Evolutionary conservation across 129 eudicot genomes (phyloP).

Genomic region (Gnaphalium uliginosum): DNA sequence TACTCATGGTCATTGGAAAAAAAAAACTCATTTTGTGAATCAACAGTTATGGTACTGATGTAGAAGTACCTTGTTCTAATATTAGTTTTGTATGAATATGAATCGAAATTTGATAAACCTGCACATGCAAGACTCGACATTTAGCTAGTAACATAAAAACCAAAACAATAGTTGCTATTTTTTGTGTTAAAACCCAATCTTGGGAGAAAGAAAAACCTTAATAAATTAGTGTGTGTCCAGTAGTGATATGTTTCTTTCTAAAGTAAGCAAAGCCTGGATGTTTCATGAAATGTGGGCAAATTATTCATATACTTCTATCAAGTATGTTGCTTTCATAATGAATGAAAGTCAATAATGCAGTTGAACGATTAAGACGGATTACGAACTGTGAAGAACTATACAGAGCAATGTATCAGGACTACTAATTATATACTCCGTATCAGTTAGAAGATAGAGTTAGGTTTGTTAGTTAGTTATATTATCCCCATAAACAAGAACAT

Average conservation of each 20-base stretch:
- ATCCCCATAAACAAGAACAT: not conserved
- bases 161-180: not conserved
- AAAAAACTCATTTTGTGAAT: no score
- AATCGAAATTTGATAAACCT: no score
- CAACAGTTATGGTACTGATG: no score
- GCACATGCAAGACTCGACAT: not conserved
- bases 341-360: not conserved
- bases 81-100: no score
- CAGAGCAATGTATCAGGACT: not conserved
- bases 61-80: no score
- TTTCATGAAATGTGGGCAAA: slow-evolving; percentile 14
- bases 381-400: not conserved
- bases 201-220: not conserved
- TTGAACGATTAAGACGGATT: not conserved
- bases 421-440: not conserved
- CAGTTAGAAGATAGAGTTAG: not conserved
- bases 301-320: slow-evolving; percentile 1
- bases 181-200: not conserved
- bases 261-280: not conserved
- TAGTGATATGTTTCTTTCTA: slow-evolving; percentile 8
- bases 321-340: not conserved
- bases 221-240: not conserved
- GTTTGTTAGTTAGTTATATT: slow-evolving; percentile 1
- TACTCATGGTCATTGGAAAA: no score
- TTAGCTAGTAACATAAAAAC: not conserved